Conservation (phyloP, 345 rosid species). For the Rubroshorea leprosula region DNA sequence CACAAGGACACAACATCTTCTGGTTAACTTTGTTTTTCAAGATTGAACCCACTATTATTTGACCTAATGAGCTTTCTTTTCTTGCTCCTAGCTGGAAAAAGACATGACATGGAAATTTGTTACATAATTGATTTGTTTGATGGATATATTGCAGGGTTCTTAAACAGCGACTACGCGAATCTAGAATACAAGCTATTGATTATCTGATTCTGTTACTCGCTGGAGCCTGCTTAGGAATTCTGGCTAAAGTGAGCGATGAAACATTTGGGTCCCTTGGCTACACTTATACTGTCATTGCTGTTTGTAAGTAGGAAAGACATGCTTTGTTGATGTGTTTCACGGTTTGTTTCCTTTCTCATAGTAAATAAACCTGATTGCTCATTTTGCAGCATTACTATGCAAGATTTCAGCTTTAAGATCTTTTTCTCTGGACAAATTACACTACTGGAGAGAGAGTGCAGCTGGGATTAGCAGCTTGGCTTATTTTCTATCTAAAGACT, state of each 20-base stretch:
- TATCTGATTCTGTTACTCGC: constrained; percentile 65
- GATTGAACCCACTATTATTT: too few species aligned
- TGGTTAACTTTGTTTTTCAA: too few species aligned
- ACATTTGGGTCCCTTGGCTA: constrained; percentile 69
- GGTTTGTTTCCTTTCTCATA: not conserved
- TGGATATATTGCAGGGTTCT: constrained; percentile 44
- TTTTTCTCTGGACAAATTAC: constrained; percentile 64
- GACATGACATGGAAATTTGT: too few species aligned
- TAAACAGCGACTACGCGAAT: constrained; percentile 85
- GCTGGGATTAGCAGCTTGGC: constrained; percentile 81
- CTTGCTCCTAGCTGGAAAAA: too few species aligned
- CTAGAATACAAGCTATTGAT: constrained; percentile 63
- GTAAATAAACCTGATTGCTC: not conserved
- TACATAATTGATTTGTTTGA: not conserved
- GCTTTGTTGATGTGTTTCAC: not conserved
- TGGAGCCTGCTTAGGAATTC: constrained; percentile 87
- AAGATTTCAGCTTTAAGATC: constrained; percentile 77
- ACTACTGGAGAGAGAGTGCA: constrained; percentile 70
- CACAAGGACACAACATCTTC: too few species aligned
- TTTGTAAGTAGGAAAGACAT: constrained; percentile 53
- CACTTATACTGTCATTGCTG: constrained; percentile 75
- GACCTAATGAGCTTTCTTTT: too few species aligned
- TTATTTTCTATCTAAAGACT: constrained; percentile 76
- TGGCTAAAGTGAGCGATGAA: constrained; percentile 73
- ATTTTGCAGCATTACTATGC: constrained; percentile 67